Percentiles rank a stretch among this genome's conserved stretches.
These are phyloP conservation scores for Plantago lanceolata DNA, from an alignment of 305 asterid genomes.

Conservation along the genomic window DNA sequence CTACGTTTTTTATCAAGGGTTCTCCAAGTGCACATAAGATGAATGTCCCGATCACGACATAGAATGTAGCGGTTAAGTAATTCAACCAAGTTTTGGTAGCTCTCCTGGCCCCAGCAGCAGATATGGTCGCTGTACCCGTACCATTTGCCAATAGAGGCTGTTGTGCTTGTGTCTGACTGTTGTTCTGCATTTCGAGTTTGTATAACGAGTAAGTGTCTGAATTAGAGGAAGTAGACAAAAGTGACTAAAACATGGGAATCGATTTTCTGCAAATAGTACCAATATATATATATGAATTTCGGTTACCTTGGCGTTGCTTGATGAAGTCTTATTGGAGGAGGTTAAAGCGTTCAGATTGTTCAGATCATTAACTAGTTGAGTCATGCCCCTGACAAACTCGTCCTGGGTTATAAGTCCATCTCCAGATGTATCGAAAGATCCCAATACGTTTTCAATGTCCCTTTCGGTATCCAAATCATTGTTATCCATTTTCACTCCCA, in stretches of 20 bases:
- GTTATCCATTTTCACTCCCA: conserved; percentile 42
- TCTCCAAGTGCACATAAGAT: conserved; percentile 27
- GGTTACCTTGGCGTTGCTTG: conserved; percentile 31
- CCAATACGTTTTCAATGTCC: conserved; percentile 35
- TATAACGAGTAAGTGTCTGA: background rate
- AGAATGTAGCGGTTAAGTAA: conserved; percentile 33
- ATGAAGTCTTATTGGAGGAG: background rate
- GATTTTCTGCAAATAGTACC: background rate
- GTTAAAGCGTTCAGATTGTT: conserved; percentile 24
- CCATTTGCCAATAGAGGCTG: conserved; percentile 32
- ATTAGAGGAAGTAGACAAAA: background rate
- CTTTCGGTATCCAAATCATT: conserved; percentile 28
- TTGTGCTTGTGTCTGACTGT: conserved; percentile 27
- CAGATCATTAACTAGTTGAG: conserved; percentile 29
- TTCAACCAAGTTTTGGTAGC: conserved; percentile 27
- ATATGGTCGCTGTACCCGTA: conserved; percentile 13
- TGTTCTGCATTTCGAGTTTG: conserved; percentile 28
- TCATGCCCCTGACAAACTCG: conserved; percentile 43
- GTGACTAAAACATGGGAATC: background rate
- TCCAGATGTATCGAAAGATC: conserved; percentile 38
- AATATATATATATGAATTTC: background rate
- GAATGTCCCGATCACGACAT: conserved; percentile 30
- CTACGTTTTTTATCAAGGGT: conserved; percentile 35
- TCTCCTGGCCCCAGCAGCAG: conserved; percentile 16
- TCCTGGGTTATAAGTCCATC: conserved; percentile 39